Evolutionary conservation across 441 rosid species (phyloP), one percentile per base, ranked within the genome.

Genomic region (Corymbia citriodora): DNA sequence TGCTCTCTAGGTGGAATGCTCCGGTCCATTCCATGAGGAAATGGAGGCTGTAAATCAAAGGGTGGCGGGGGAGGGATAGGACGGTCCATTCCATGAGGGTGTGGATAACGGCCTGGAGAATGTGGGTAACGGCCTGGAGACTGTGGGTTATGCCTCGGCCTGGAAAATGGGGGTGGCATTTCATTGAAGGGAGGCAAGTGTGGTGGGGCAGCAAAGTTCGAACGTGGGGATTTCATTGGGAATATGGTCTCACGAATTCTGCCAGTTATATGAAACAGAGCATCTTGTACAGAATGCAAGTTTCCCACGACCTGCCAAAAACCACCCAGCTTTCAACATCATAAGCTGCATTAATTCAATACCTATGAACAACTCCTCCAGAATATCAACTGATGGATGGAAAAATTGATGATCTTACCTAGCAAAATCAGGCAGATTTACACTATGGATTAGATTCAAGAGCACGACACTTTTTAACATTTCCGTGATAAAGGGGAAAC

Each of bases 81-180:
- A 88, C 91, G 93, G 91, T 93, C 89, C 87, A 93, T 93, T 89
- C 94, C 93, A 87, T 94, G 96, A 91, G 94, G 91, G 70, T 87
- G 94, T 63, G 94, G 90, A 89, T 79, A 79, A 79, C 85, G 52
- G 52, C 94, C 95, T 55, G 89, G 94, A 17, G 96, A 93, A 90
- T 96, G 94, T 90, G 96, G 95, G 90, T 95, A 95, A 72, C 93
- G 94, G 92, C 95, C 95, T 54, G 97, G 96, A 61, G 98, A 95
- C 53, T 92, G 91, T 31, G 96, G 95, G 88, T 94, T 94, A 87
- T 91, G 96, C 92, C 96, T 94, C 16, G 96, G 96, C 94, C 97
- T 95, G 91, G 94, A 94, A 50, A 94, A 95, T 79, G 95, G 98
- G 82, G 96, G 95, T 68, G 93, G 97, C 92, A 94, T 95, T 81